Conservation (phyloP, 2,329 filamentous ascomycete species). For the Phyllosticta citrichinensis region DNA sequence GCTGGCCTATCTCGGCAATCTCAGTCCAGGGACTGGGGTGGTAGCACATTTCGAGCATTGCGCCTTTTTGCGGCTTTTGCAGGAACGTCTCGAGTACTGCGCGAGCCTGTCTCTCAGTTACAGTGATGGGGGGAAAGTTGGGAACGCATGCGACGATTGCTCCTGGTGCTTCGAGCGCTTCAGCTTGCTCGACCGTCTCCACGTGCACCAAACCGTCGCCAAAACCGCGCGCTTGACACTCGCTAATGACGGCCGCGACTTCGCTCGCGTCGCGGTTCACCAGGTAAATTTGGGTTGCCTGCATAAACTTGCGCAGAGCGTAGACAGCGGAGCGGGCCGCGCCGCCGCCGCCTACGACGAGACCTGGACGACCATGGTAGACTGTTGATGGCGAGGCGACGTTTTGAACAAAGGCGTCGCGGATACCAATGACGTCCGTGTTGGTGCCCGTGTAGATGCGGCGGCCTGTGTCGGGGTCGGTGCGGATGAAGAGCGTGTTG, state of each 20-base stretch:
- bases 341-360: slow-evolving; percentile 69
- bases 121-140: slow-evolving; percentile 59
- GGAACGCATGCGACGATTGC: slow-evolving; percentile 67
- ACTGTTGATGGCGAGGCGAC: slow-evolving; percentile 32
- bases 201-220: slow-evolving; percentile 53
- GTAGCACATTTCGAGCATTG: slow-evolving; percentile 75
- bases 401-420: slow-evolving; percentile 54
- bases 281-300: slow-evolving; percentile 60
- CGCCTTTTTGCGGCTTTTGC: slow-evolving; percentile 47
- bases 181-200: slow-evolving; percentile 50
- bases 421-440: slow-evolving; percentile 70
- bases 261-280: slow-evolving; percentile 64
- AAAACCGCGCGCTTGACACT: slow-evolving; percentile 51
- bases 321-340: slow-evolving; percentile 72
- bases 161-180: slow-evolving; percentile 47
- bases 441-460: slow-evolving; percentile 61
- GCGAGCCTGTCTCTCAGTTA: slow-evolving; percentile 52
- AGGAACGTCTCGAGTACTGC: slow-evolving; percentile 44
- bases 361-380: slow-evolving; percentile 52
- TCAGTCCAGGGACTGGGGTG: slow-evolving; percentile 61
- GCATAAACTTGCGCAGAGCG: slow-evolving; percentile 59
- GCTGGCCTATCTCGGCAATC: slow-evolving; percentile 51
- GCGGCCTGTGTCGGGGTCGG: slow-evolving; percentile 35
- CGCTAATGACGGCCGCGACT: slow-evolving; percentile 55
- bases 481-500: slow-evolving; percentile 65